These are phyloP conservation scores for Balansia obtecta DNA, from an alignment of 2,329 filamentous ascomycete species.

Conservation along the genomic window DNA sequence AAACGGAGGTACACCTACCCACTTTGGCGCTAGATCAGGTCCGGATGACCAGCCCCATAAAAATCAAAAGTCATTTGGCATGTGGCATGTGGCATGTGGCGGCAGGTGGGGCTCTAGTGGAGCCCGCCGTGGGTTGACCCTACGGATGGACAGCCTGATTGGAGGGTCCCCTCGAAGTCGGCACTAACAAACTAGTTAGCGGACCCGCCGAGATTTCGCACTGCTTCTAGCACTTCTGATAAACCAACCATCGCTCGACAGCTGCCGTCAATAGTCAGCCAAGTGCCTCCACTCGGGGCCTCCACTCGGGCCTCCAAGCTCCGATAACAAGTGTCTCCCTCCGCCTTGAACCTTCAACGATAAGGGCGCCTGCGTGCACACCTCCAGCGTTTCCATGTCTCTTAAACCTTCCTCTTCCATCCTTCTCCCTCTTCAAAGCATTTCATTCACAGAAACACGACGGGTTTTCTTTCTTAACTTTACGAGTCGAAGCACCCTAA, in stretches of 20 bases:
- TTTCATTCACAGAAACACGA: not conserved
- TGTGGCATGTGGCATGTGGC: not conserved
- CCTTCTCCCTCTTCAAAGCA: not conserved
- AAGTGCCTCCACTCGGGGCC: not conserved
- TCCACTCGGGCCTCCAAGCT: not conserved
- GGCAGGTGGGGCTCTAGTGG: not conserved
- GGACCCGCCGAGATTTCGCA: too few species aligned
- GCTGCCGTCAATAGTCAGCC: not conserved
- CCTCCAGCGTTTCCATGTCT: not conserved
- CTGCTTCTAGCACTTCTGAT: too few species aligned
- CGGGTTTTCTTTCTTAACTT: not conserved
- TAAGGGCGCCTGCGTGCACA: conserved; percentile 5
- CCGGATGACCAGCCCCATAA: too few species aligned
- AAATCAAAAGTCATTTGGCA: not conserved
- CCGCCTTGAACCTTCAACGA: not conserved
- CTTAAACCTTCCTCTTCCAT: conserved; percentile 1
- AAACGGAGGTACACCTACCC: too few species aligned
- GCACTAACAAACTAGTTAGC: too few species aligned
- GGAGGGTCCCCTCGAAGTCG: too few species aligned
- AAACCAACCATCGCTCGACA: too few species aligned
- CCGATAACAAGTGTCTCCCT: not conserved
- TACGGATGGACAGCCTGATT: too few species aligned
- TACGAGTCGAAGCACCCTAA: not conserved
- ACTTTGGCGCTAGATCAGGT: too few species aligned
- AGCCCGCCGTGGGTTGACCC: not conserved